Base-by-base conservation (phyloP, 1,284 basidiomycete genomes). In the Trametes hirsuta region DNA sequence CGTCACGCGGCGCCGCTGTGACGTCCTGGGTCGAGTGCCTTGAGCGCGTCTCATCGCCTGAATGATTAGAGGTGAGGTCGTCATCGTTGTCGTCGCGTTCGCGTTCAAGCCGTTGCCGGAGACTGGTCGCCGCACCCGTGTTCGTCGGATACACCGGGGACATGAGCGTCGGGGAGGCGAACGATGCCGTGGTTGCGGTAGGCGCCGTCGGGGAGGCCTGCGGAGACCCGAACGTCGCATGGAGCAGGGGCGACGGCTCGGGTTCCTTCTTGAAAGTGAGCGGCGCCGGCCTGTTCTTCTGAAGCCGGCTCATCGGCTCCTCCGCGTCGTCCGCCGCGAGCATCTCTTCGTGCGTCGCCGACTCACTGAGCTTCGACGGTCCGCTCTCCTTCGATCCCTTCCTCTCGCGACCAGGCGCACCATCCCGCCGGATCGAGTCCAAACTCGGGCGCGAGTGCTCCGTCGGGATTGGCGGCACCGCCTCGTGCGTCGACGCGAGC, bases 211-310 rank as follows among this genome's bases (percentile, higher is more conserved):
- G 73, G 3, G 81, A 80, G 1, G 79, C 76, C 46, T 75, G 65
- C 0, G 81, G 79, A 4, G 82, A 81, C 9, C 76, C 79, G 75
- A 84, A 86, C 2, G 74, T 77, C n/a, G 83, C 79, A 63, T 84
- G 81, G 14, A 85, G 71, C 4, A 84, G 69, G 0, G 84, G 84
- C 4, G 84, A 84, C 9, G 59, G 54, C 35, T 55, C 53, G 12
- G 62, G 62, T 48, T 62, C 58, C n/a, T 55, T 53, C 44, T 35
- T 50, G 49, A 68, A 55, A 12, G 61, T 62, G 12, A 68, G 50
- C 10, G 67, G 66, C 2, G 68, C 63, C 0, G 67, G 67, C 12
- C 61, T 50, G 50, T 62, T 67, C 61, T 69, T 65, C 49, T 59
- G 53, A 45, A 58, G 34, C 55, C 48, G 55, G 50, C 61, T 60